Evolutionary conservation across 306 rosid species (phyloP), one percentile per base, ranked within the genome.

Genomic region (Fragaria ananassa): DNA sequence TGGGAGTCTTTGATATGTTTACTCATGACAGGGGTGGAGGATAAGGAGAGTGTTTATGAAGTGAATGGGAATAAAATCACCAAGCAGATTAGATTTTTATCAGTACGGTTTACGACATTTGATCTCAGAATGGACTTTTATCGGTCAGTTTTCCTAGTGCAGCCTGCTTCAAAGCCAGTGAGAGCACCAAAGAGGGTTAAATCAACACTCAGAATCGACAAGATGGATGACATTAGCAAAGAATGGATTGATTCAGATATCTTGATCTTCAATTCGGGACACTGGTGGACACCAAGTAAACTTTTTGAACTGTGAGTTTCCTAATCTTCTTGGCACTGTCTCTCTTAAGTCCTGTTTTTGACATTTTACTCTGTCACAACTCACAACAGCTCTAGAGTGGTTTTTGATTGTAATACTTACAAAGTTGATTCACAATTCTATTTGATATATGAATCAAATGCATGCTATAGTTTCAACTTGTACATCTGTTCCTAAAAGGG

Each of bases 1-100:
- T 92, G 97, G 99, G 99, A 92, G 83, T 95, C 99, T 61, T 84
- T 89, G 83, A 84, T 92, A 64, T 90, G 97, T 74, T 70, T 95
- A 88, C 86, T 95, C 15, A 86, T 89, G 97, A 85, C 88, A 7
- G 99, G 96, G 37, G 90, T 95, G 78, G 91, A 95, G 69, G 74
- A 92, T 72, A 91, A 85, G 87, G 86, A 54, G 62, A 90, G 89
- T 80, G 97, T 95, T 21, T 89, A 88, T 71, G 97, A 95, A 79
- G 80, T 90, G 78, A 90, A 92, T 65, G 95, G 95, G 77, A 83
- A 85, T 18, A 74, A 78, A 77, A 95, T 95, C 80, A 92, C 87
- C 0, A 92, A 84, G 77, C 83, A 76, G 85, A 92, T 90, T 45
- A 79, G 89, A 78, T 90, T 90, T 82, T 68, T 95, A 71, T 87